Base-by-base conservation (phyloP, 805 yeast genomes). In the Pachysolen tannophilus region DNA sequence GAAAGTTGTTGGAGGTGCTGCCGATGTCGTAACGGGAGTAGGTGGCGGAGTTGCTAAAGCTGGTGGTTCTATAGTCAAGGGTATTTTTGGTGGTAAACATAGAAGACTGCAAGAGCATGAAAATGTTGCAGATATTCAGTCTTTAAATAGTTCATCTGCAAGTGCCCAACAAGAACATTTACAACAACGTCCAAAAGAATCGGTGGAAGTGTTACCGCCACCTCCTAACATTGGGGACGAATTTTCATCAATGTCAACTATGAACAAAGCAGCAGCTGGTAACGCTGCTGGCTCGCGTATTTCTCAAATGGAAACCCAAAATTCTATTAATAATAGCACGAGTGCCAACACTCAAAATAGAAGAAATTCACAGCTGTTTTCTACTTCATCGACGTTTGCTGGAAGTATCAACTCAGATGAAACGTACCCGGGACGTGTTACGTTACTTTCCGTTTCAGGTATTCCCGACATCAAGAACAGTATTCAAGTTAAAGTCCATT, bases 361-460 rank as follows among this genome's bases (percentile, higher is more conserved):
- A n/a, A 39, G 54, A 31, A 43, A 26, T 8, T 13, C 42, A n/a
- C n/a, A n/a, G n/a, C n/a, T n/a, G n/a, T n/a, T n/a, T n/a, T n/a
- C n/a, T n/a, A n/a, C n/a, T n/a, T 33, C 40, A 32, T 47, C 56
- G 19, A 61, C 68, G 28, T 55, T 61, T 48, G 56, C 56, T 8
- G 57, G 59, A 23, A 52, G 65, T 31, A 48, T 59, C 23, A 43
- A 55, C 24, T 61, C 60, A 0, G 26, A 23, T 15, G 31, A 28
- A 8, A 54, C 62, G 30, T 42, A 67, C 48, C 73, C 77, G 4
- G 88, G 87, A 21, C 56, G 74, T 37, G 47, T 78, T 29, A 65
- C 69, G 3, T 55, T 82, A 32, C 54, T 75, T 20, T 58, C 70
- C 3, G 29, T 55, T 23, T 32, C 29, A 8, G 55, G 56, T 4